Percentiles rank a stretch among this genome's conserved stretches.
phyloP scores from a whole-genome alignment of 108 stramenopile species.

The Cylindrotheca fusiformis region DNA sequence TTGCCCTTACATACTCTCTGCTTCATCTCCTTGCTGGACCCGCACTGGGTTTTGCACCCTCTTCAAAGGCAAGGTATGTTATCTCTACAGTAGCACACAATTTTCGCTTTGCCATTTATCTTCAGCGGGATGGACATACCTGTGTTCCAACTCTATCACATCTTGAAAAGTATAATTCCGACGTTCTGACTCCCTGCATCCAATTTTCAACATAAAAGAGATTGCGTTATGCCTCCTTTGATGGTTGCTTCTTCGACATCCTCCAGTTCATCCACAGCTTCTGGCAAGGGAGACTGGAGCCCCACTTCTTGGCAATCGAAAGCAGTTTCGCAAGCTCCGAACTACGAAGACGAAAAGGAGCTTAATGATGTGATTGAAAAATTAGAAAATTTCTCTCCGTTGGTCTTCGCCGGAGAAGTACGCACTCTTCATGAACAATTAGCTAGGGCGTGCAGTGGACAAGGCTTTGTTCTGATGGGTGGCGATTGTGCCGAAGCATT shows the following conservation, averaged over 20 bases:
- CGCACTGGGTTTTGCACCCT: no score
- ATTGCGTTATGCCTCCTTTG: not conserved
- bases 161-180: not conserved
- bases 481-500: conserved; percentile 99
- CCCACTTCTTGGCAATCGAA: conserved; percentile 74
- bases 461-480: conserved; percentile 98
- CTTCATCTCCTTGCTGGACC: no score
- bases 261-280: conserved; percentile 18
- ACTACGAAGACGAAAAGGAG: conserved; percentile 74
- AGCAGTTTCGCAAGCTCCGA: conserved; percentile 75
- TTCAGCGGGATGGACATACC: no score
- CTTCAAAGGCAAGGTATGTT: no score
- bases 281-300: conserved; percentile 56
- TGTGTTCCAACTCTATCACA: no score
- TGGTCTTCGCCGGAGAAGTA: conserved; percentile 93
- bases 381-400: conserved; percentile 63
- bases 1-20: no score
- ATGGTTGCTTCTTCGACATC: conserved; percentile 14
- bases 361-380: conserved; percentile 50
- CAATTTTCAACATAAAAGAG: not conserved
- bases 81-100: no score
- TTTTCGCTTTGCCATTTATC: no score
- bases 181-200: not conserved
- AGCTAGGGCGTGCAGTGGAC: conserved; percentile 89
- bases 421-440: conserved; percentile 88